Base-by-base conservation (phyloP, 1,139 yeast genomes). In the Hyphopichia khmerensis region DNA sequence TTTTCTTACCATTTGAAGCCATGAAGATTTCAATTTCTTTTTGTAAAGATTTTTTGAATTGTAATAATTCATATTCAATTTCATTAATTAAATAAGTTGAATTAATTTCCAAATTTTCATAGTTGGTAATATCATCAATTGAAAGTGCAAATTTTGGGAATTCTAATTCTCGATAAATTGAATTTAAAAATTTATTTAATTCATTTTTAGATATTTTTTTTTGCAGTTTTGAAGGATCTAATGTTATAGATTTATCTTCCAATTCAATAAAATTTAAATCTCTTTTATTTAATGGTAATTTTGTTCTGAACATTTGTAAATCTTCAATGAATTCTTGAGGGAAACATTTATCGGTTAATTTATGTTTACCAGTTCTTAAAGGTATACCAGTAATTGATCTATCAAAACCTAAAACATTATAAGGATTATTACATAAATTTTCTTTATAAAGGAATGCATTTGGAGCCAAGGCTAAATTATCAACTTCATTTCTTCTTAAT, bases 391-490 rank as follows among this genome's bases (percentile, higher is more conserved):
- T 57, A 17, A 72, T 49, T 32, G 69, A 60, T 39, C 69, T 57
- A 53, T 73, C 79, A 50, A 71, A 71, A 3, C 79, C 79, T 8
- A 70, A 58, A 6, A 72, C 76, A 50, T 72, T 72, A 50, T 72
- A 72, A 4, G 72, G 69, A 41, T 62, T 51, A 21, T 62, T 61
- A 38, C 62, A 62, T 30, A 68, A 49, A 44, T 67, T 65, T 40
- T 63, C 64, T 36, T 62, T 60, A 42, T 59, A 61, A 33, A 62
- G 48, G 42, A 57, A 64, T 2, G 66, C 56, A 15, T 59, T 59
- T 2, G 67, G 64, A 24, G 61, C 56, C 23, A 65, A 53, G 35
- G 58, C 53, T 42, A 67, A 56, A 40, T 55, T 58, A 40, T 62
- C 66, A 34, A 59, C 49, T 48, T 72, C 75, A 31, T 60, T 60